Evolutionary conservation across 2,329 filamentous ascomycete species (phyloP).

Genomic region (Colletotrichum graminicola): DNA sequence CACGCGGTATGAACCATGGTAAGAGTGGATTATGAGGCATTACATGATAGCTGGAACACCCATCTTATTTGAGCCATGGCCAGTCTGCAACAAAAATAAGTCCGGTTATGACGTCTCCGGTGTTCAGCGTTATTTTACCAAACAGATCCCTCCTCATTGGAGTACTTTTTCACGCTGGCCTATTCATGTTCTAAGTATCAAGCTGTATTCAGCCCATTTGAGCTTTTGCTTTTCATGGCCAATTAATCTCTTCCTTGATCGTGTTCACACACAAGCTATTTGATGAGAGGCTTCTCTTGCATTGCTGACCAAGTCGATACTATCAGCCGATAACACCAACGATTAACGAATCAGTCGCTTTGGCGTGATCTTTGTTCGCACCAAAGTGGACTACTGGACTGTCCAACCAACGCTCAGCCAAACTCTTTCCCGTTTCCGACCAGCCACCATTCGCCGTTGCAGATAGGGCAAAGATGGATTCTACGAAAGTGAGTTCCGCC

Average conservation of each 20-base stretch:
- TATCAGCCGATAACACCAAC: background rate
- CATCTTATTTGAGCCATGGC: background rate
- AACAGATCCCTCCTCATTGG: background rate
- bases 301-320: too few relatives aligned
- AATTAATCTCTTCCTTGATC: background rate
- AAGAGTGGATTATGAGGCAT: background rate
- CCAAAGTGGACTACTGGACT: background rate
- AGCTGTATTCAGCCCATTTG: background rate
- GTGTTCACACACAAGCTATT: background rate
- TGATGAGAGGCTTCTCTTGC: background rate
- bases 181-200: background rate
- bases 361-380: accelerated
- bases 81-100: background rate
- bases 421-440: background rate
- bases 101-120: background rate
- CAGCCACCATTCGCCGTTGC: conserved; percentile 11
- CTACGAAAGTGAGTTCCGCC: conserved; percentile 6
- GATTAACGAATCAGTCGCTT: background rate
- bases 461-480: conserved; percentile 38
- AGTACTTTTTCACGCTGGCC: too few relatives aligned
- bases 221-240: background rate
- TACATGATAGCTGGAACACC: background rate
- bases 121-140: background rate
- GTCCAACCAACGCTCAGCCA: conserved; percentile 27
- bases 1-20: background rate